Evolutionary conservation across 2,329 filamentous ascomycete species (phyloP), one percentile per base, ranked within the genome.

Genomic region (Curvularia verruculosa): DNA sequence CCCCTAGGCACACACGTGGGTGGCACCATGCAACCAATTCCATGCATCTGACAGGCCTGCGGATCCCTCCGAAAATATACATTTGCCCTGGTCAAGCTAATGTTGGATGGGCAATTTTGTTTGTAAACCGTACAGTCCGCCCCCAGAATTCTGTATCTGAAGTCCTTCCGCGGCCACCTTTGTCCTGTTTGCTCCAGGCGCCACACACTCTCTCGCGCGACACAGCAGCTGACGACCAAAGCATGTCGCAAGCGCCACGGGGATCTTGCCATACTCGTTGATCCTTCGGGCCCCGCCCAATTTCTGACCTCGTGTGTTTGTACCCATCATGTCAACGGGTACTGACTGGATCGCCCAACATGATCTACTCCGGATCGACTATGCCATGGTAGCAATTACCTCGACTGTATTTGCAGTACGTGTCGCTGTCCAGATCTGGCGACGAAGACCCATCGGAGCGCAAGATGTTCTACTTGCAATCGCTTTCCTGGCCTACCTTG

Each of bases 401-500:
- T 61, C 67, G 24, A 54, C 54, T 15, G 59, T 70, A 24, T 58
- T 59, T 21, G 18, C 58, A 18, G 71, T 52, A 37, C 55, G 61
- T 29, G 29, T 49, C 31, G 55, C 36, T 18, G 31, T 61, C 13
- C 65, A 67, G 41, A n/a, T 52, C 29, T 59, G 50, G 58, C 60
- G 55, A 21, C 47, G 54, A 29, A 61, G 48, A 41, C 23, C 36
- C 8, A 24, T 59, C 13, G 52, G 60, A 43, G 37, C 47, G 29
- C 61, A 67, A 34, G 63, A 65, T 23, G 45, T 52, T 18, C 55
- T 75, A 13, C 59, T 77, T 23, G 60, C 65, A 10, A 28, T 72
- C 1, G 67, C 69, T 2, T 64, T 65, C 28, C 64, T 69, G 18
- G 73, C 75, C 54, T 68, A 76, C 56, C 46, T 70, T 36, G 45